A percentile compares a stretch with the other conserved stretches of the same genome.
Evolutionary conservation across 148 eudicot genomes (phyloP).

Genomic region (Spergularia bocconei): DNA sequence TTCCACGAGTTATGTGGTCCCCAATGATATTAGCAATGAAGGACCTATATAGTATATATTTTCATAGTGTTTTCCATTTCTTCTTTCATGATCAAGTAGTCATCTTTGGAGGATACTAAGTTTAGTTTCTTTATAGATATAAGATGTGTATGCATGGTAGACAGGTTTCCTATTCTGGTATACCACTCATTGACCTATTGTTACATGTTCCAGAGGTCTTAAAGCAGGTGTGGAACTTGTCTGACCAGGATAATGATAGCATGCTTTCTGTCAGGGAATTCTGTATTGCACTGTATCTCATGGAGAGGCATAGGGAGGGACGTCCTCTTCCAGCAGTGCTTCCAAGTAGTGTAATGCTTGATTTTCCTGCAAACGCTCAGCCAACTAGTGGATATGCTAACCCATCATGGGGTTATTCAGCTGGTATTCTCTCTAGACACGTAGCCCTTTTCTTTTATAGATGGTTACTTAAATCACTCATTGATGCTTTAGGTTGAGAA

Average conservation of each 20-base stretch:
- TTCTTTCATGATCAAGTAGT: too few relatives aligned
- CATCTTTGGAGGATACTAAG: neutral
- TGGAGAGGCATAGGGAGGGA: constrained; percentile 94
- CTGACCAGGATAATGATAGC: constrained; percentile 99
- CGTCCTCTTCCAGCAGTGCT: constrained; percentile 79
- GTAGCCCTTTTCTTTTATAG: neutral
- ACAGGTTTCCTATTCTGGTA: neutral
- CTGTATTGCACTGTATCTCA: constrained; percentile 93
- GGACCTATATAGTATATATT: too few relatives aligned
- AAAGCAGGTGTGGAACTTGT: constrained; percentile 99
- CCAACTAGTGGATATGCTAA: constrained; percentile 50
- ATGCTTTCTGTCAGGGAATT: constrained; percentile 97
- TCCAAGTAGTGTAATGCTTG: constrained; percentile 55
- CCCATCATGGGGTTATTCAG: constrained; percentile 56
- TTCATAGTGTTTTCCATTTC: too few relatives aligned
- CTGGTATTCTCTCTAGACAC: constrained; percentile 49
- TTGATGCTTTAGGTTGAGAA: neutral
- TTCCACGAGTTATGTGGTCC: too few relatives aligned
- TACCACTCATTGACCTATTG: constrained; percentile 25
- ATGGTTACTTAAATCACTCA: neutral
- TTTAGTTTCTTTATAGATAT: constrained; percentile 2
- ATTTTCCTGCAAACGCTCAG: constrained; percentile 56
- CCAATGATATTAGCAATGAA: too few relatives aligned
- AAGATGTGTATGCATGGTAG: neutral
- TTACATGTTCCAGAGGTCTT: constrained; percentile 71